These are phyloP conservation scores for Xylaria acuta DNA, from an alignment of 495 filamentous ascomycete species.

Conservation along the genomic window DNA sequence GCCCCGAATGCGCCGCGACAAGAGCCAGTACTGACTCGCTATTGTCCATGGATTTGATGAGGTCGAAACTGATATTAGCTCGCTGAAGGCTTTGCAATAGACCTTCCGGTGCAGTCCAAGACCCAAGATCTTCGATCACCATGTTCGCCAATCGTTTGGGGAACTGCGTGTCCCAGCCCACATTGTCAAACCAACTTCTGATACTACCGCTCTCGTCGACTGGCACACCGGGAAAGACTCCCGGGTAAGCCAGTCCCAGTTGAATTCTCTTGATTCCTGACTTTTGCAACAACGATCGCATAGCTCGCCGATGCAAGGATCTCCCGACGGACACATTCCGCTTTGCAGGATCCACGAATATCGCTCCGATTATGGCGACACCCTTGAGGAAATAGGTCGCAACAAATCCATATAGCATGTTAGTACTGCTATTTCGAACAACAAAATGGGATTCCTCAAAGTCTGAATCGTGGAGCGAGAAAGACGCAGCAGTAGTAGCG, in stretches of 20 bases:
- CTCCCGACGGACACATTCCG: conserved; percentile 86
- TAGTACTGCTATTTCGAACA: conserved; percentile 88
- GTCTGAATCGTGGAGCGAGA: conserved; percentile 68
- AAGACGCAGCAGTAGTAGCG: conserved; percentile 73
- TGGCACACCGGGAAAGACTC: conserved; percentile 81
- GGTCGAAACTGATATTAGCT: conserved; percentile 73
- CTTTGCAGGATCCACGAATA: conserved; percentile 83
- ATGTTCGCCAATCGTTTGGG: conserved; percentile 65
- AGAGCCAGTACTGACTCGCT: conserved; percentile 77
- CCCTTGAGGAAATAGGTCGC: conserved; percentile 80
- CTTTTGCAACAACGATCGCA: conserved; percentile 69
- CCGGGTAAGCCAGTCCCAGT: conserved; percentile 77
- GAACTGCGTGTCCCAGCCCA: conserved; percentile 56
- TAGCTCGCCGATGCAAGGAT: conserved; percentile 81
- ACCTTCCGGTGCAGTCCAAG: conserved; percentile 77
- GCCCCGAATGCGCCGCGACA: conserved; percentile 74
- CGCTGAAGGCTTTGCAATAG: conserved; percentile 72
- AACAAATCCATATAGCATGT: conserved; percentile 86
- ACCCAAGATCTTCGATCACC: conserved; percentile 66
- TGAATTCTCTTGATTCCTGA: conserved; percentile 75
- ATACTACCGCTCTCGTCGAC: conserved; percentile 57
- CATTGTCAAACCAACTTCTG: conserved; percentile 60
- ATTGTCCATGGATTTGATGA: conserved; percentile 81
- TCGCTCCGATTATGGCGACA: conserved; percentile 77
- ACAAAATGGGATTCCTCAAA: conserved; percentile 86